These are phyloP conservation scores for Trametes cingulata DNA, from an alignment of 768 basidiomycete species.

Conservation along the genomic window DNA sequence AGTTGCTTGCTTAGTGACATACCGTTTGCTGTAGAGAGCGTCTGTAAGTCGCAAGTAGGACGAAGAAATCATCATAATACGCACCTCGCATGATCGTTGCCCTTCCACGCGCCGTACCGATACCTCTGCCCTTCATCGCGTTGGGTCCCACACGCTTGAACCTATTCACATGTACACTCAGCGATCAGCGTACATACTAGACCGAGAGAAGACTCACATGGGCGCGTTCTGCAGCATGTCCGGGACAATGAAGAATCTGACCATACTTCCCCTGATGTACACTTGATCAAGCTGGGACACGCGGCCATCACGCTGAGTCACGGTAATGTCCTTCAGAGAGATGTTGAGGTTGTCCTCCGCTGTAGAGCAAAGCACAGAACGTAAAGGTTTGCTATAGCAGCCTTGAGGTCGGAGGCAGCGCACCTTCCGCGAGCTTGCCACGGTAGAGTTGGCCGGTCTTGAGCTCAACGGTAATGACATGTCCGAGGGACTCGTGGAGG, in stretches of 20 bases:
- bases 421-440: constrained; percentile 96
- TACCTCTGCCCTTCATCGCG: constrained; percentile 98
- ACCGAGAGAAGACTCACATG: constrained; percentile 62
- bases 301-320: constrained; percentile 96
- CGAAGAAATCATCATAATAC: constrained; percentile 32
- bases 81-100: constrained; percentile 97
- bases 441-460: constrained; percentile 98
- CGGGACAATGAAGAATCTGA: constrained; percentile 98
- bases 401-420: constrained; percentile 25
- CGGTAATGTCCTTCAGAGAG: constrained; percentile 93
- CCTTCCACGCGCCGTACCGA: constrained; percentile 97
- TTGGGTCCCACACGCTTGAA: constrained; percentile 99
- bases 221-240: constrained; percentile 99
- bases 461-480: constrained; percentile 96
- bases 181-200: constrained; percentile 1
- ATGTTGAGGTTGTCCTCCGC: constrained; percentile 99
- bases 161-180: constrained; percentile 49
- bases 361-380: constrained; percentile 40
- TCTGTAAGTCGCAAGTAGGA: constrained; percentile 18
- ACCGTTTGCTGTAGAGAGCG: constrained; percentile 69
- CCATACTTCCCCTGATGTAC: constrained; percentile 97
- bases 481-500: constrained; percentile 93
- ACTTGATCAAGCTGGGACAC: constrained; percentile 99
- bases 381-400: neutral
- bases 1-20: constrained; percentile 25